Evolutionary conservation across 805 yeast genomes (phyloP).

Genomic region (Wickerhamomyces silvicola): DNA sequence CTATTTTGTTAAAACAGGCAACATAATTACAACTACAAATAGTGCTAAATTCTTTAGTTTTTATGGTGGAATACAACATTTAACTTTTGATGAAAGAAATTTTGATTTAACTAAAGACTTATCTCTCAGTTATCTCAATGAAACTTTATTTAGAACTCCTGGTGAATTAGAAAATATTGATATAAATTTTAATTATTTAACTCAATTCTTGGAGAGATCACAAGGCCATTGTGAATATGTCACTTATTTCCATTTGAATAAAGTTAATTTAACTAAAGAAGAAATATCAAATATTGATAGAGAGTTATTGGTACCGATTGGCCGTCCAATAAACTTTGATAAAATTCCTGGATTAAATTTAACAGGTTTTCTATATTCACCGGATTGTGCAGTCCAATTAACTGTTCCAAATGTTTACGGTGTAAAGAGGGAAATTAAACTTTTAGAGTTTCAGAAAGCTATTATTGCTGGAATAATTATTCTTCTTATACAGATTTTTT

Average conservation of each 20-base stretch:
- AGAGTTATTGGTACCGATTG: constrained; percentile 69
- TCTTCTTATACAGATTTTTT: constrained; percentile 24
- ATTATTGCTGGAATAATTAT: constrained; percentile 13
- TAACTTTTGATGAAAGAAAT: constrained; percentile 34
- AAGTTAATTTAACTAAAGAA: constrained; percentile 45
- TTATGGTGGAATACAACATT: constrained; percentile 54
- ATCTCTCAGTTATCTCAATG: constrained; percentile 37
- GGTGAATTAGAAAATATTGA: constrained; percentile 15
- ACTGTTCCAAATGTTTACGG: constrained; percentile 40
- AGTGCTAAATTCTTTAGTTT: constrained; percentile 61
- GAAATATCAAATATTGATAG: constrained; percentile 61
- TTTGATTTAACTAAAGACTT: constrained; percentile 42
- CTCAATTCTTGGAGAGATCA: constrained; percentile 25
- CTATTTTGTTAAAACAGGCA: constrained; percentile 61
- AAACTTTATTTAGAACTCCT: constrained; percentile 23
- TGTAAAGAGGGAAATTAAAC: constrained; percentile 45
- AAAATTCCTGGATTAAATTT: constrained; percentile 51
- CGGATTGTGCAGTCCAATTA: constrained; percentile 74
- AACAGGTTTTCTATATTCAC: constrained; percentile 67
- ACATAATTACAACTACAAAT: constrained; percentile 49
- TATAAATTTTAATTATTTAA: constrained; percentile 17
- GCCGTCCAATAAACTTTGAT: constrained; percentile 56
- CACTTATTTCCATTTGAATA: constrained; percentile 58
- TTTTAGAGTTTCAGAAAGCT: constrained; percentile 13
- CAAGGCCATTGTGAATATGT: constrained; percentile 61